phyloP scores from a whole-genome alignment of 495 filamentous ascomycete species.

The Penicillium manginii region DNA sequence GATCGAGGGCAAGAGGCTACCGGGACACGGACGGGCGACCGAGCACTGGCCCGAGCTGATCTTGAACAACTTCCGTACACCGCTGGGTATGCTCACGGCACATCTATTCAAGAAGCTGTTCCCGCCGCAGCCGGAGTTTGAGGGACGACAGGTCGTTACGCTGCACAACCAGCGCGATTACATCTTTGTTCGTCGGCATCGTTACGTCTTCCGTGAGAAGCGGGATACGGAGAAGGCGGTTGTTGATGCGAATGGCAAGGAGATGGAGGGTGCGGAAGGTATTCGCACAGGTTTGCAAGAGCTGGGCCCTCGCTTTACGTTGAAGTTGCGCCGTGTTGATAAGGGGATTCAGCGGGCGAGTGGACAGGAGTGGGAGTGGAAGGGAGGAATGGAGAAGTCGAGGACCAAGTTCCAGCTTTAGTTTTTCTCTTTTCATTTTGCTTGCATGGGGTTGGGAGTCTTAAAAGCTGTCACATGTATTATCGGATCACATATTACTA shows the following conservation, averaged over 20 bases:
- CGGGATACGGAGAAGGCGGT: slow-evolving; percentile 83
- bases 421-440: slow-evolving; percentile 29
- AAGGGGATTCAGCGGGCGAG: slow-evolving; percentile 80
- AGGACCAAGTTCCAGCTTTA: slow-evolving; percentile 90
- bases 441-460: slow-evolving; percentile 37
- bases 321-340: slow-evolving; percentile 90
- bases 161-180: slow-evolving; percentile 96
- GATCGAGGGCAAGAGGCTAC: slow-evolving; percentile 79
- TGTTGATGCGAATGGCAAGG: slow-evolving; percentile 83
- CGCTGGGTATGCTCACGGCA: slow-evolving; percentile 86
- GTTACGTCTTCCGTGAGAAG: slow-evolving; percentile 92
- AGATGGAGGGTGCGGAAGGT: slow-evolving; percentile 77
- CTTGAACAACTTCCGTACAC: slow-evolving; percentile 93
- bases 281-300: slow-evolving; percentile 86
- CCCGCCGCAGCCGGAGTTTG: slow-evolving; percentile 78
- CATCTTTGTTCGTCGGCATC: slow-evolving; percentile 86
- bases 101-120: slow-evolving; percentile 83
- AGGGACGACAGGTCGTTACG: slow-evolving; percentile 86
- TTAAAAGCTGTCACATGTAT: slow-evolving; percentile 25
- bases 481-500: slow-evolving; percentile 12
- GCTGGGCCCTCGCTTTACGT: slow-evolving; percentile 79
- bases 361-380: slow-evolving; percentile 95
- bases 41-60: slow-evolving; percentile 92
- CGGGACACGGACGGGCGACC: slow-evolving; percentile 86
- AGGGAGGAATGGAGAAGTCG: slow-evolving; percentile 88